Evolutionary conservation across 305 asterid genomes (phyloP), one percentile per base, ranked within the genome.

Genomic region (Fraxinus paxiana): DNA sequence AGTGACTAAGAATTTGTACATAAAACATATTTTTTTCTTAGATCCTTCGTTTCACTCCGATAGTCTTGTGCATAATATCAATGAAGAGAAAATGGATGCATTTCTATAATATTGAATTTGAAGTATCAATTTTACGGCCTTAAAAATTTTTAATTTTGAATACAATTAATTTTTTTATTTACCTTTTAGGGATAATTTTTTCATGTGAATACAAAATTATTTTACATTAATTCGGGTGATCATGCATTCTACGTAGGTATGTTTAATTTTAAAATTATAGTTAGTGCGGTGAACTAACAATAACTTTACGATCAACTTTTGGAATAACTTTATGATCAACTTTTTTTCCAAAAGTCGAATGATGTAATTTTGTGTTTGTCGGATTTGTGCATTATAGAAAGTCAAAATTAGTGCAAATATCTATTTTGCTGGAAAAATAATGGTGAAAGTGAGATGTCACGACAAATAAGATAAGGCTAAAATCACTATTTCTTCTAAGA

Each of bases 391-490:
- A 3, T 46, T 46, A 46, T 46, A 46, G 18, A 46, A 46, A 46
- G 56, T 54, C 65, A 54, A 18, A 17, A 5, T 54, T 5, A 17
- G 17, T 54, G 65, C 65, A 54, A 48, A 13, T 35, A 1, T 34
- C 38, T 34, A 35, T 35, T 48, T 48, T 48, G 20, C 6, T 13
- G 6, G 6, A 12, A 51, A 79, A 78, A n/a, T 15, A 82, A 80
- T 76, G 22, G 8, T 2, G 81, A 83, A 82, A 81, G 81, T 46
- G 84, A 80, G 79, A 75, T 78, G 13, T 51, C 26, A 34, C 3
- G 80, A 73, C 81, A 82, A 56, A 82, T 59, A 78, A 83, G 90
- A 88, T 86, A 88, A 85, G 88, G 83, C 83, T 83, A 84, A 79
- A 75, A 83, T 80, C 81, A 54, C 65, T 73, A 86, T 82, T 86